These are phyloP conservation scores for Nitzschia inconspicua DNA, from an alignment of 108 stramenopile genomes.

Conservation along the genomic window DNA sequence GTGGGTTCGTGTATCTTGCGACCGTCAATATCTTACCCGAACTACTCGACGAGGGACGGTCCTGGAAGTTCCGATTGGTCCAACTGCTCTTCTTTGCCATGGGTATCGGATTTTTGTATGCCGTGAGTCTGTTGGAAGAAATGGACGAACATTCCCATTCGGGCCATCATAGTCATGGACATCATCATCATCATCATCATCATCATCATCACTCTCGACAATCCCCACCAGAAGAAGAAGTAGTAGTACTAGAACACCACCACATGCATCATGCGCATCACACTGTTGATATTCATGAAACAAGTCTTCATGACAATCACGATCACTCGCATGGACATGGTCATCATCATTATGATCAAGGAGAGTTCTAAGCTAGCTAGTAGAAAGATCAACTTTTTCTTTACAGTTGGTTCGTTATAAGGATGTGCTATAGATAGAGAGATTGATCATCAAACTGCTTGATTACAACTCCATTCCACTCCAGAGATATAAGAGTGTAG, in stretches of 20 bases:
- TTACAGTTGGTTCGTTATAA: no score
- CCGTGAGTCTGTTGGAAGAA: conserved; percentile 61
- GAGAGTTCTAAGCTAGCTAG: no score
- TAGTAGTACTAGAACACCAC: no score
- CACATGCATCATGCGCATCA: no score
- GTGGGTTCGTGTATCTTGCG: conserved; percentile 88
- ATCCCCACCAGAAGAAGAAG: background rate
- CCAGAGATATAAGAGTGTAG: no score
- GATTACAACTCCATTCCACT: no score
- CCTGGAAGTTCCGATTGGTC: conserved; percentile 39
- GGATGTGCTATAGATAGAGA: no score
- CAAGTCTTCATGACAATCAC: no score
- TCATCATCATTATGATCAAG: conserved; percentile 8
- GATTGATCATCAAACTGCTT: no score
- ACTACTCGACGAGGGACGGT: conserved; percentile 46
- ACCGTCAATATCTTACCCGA: conserved; percentile 74
- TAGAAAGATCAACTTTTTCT: no score
- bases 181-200: conserved; percentile 33
- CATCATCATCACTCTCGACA: background rate
- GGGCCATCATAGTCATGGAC: conserved; percentile 29
- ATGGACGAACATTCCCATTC: conserved; percentile 12
- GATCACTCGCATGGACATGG: no score
- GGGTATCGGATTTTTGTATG: conserved; percentile 78
- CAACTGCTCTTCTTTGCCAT: conserved; percentile 52
- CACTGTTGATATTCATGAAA: no score